A percentile compares a stretch with the other conserved stretches of the same genome.
Evolutionary conservation across 495 filamentous ascomycete genomes (phyloP).

Genomic region (Aspergillus cavernicola): DNA sequence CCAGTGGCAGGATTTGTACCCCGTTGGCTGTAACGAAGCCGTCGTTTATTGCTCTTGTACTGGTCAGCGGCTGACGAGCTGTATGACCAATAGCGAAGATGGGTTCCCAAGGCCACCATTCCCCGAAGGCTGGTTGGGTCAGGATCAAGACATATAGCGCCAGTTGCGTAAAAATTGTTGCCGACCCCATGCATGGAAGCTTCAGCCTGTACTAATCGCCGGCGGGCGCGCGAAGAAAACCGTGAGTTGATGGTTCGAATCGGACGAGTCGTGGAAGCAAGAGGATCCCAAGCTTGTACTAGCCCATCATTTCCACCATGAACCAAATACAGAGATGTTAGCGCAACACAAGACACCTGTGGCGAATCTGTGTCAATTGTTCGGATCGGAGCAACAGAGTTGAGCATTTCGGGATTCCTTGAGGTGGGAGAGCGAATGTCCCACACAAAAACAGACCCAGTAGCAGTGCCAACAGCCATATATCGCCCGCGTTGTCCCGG

Average conservation of each 20-base stretch:
- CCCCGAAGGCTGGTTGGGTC: slow-evolving; percentile 89
- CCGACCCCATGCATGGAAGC: slow-evolving; percentile 60
- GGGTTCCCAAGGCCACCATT: slow-evolving; percentile 80
- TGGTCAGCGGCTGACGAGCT: slow-evolving; percentile 67
- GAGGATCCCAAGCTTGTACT: slow-evolving; percentile 93
- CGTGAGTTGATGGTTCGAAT: slow-evolving; percentile 87
- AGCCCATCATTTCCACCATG: slow-evolving; percentile 94
- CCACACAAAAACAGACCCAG: slow-evolving; percentile 79
- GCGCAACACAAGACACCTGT: slow-evolving; percentile 75
- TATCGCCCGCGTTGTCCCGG: slow-evolving; percentile 83
- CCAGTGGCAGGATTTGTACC: slow-evolving; percentile 53
- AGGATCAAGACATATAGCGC: slow-evolving; percentile 82
- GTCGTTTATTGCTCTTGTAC: slow-evolving; percentile 60
- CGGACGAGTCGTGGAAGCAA: slow-evolving; percentile 74
- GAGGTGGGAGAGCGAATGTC: slow-evolving; percentile 66
- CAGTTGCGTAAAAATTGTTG: slow-evolving; percentile 77
- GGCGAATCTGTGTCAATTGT: slow-evolving; percentile 91
- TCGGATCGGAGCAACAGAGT: slow-evolving; percentile 61
- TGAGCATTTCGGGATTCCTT: slow-evolving; percentile 45
- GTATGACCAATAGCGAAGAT: slow-evolving; percentile 91
- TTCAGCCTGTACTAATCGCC: slow-evolving; percentile 68
- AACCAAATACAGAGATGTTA: slow-evolving; percentile 83
- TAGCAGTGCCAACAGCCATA: slow-evolving; percentile 74
- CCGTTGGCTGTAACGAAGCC: slow-evolving; percentile 55
- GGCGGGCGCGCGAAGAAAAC: slow-evolving; percentile 75